Evolutionary conservation across 495 filamentous ascomycete species (phyloP), one percentile per base, ranked within the genome.

Genomic region (Aspergillus ostianus): DNA sequence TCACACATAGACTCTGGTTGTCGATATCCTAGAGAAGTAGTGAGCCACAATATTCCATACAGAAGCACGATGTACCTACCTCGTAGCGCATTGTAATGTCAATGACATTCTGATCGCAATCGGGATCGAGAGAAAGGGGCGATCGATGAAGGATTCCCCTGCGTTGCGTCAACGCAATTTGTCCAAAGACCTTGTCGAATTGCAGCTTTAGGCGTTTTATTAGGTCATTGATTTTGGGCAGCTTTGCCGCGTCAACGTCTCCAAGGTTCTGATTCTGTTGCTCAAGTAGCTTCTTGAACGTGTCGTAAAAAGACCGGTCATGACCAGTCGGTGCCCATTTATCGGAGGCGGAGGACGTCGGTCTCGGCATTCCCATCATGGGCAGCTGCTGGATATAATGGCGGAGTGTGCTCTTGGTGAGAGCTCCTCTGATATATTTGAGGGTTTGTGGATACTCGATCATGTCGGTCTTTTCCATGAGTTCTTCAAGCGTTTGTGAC

Each of bases 101-200:
- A 41, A 73, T 55, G 23, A 77, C 67, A 29, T 57, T 57, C 15
- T 55, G 55, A 59, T 81, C 77, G 60, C 76, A 78, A 30, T 78
- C 75, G 23, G 62, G 47, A 53, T 79, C 71, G 41, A 86, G 70
- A 2, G 63, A 68, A 36, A 85, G 60, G 19, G 81, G 75, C 18
- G 75, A 77, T 10, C 78, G 80, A 62, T 86, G 74, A 18, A 85
- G 70, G 46, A 87, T 78, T 23, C 81, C 80, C 51, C 84, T 73
- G 51, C 79, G 78, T 66, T 85, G 83, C 15, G 84, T 82, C 51
- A 81, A 71, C 9, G 84, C 82, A 57, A 86, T 86, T 53, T 82
- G 77, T 10, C 70, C 73, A 63, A 86, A 87, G 2, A 86, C 75
- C 12, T 75, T 74, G 6, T 80, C 74, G 57, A 82, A 87, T 60